Conservation (phyloP, 352 stramenopile genomes). For the Achlya hypogyna region DNA sequence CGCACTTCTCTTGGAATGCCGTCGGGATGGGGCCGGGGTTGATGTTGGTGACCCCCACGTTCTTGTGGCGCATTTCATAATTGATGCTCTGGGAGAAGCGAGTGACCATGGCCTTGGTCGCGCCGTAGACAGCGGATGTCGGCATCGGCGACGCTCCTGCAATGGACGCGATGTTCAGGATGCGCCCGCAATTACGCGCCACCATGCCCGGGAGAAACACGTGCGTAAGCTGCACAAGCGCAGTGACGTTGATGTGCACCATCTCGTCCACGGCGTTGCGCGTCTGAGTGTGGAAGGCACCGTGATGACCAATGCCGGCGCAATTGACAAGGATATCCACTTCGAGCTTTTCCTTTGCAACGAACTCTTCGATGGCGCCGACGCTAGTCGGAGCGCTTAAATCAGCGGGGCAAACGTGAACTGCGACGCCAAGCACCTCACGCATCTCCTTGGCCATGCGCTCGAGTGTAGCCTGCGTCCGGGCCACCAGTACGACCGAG, state of each 20-base stretch:
- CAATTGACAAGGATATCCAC: slow-evolving; percentile 85
- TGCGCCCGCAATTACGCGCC: slow-evolving; percentile 44
- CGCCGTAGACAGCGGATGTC: slow-evolving; percentile 60
- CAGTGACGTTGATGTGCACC: slow-evolving; percentile 60
- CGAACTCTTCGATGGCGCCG: slow-evolving; percentile 26
- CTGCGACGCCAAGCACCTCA: slow-evolving; percentile 48
- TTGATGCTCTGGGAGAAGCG: slow-evolving; percentile 64
- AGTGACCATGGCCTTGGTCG: slow-evolving; percentile 66
- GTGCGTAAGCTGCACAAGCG: slow-evolving; percentile 41
- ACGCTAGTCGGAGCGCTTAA: slow-evolving; percentile 43
- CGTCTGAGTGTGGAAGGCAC: slow-evolving; percentile 37
- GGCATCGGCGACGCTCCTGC: slow-evolving; percentile 41
- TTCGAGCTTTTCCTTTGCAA: slow-evolving; percentile 45
- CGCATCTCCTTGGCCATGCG: slow-evolving; percentile 68
- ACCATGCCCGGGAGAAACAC: slow-evolving; percentile 58
- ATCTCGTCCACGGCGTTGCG: slow-evolving; percentile 42
- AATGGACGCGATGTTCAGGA: slow-evolving; percentile 78
- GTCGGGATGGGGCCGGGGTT: slow-evolving; percentile 29
- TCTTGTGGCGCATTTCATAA: slow-evolving; percentile 65
- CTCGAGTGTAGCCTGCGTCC: slow-evolving; percentile 47
- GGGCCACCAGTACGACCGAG: slow-evolving; percentile 58
- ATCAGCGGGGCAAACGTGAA: slow-evolving; percentile 51
- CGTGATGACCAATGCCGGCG: slow-evolving; percentile 34
- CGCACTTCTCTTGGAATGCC: background rate
- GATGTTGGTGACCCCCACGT: slow-evolving; percentile 76